Percentiles rank a stretch among this genome's conserved stretches.
Evolutionary conservation across 768 basidiomycete species (phyloP).

Genomic region (Mycena pura): DNA sequence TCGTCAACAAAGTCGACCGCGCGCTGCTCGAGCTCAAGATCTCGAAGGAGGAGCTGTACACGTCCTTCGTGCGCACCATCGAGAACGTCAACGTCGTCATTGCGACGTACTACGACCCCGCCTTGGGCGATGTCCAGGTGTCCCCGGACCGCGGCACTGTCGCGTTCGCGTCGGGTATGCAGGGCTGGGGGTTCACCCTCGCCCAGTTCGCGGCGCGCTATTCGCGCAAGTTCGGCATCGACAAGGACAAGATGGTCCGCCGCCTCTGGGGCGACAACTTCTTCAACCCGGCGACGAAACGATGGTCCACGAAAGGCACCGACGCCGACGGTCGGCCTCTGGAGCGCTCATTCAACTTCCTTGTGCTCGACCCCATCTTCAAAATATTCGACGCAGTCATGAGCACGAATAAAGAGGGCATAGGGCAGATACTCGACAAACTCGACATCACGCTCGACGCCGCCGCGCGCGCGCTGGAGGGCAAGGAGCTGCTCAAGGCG

Average conservation of each 20-base stretch:
- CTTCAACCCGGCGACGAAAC: slow-evolving; percentile 96
- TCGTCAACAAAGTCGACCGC: too few species aligned
- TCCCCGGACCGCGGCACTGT: too few species aligned
- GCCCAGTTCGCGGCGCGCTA: slow-evolving; percentile 95
- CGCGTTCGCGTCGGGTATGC: slow-evolving; percentile 98
- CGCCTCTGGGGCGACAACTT: too few species aligned
- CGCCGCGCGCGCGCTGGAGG: slow-evolving; percentile 91
- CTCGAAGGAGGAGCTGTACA: too few species aligned
- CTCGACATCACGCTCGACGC: slow-evolving; percentile 89
- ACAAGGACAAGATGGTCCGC: slow-evolving; percentile 96
- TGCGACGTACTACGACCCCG: too few species aligned
- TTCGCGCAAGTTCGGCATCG: slow-evolving; percentile 97
- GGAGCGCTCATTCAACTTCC: slow-evolving; percentile 97
- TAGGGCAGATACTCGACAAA: slow-evolving; percentile 87
- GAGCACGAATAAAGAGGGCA: slow-evolving; percentile 97
- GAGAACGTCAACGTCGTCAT: too few species aligned
- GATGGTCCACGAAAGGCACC: slow-evolving; percentile 91
- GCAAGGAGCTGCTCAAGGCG: slow-evolving; percentile 93
- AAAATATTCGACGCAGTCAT: slow-evolving; percentile 96
- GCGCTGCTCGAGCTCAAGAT: too few species aligned
- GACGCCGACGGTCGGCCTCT: slow-evolving; percentile 89
- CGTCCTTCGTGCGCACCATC: too few species aligned
- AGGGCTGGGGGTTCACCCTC: slow-evolving; percentile 99
- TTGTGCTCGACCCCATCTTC: slow-evolving; percentile 99
- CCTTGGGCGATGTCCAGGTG: too few species aligned